Evolutionary conservation across 768 basidiomycete species (phyloP), one percentile per base, ranked within the genome.

Genomic region (Cystofilobasidium bisporidii): DNA sequence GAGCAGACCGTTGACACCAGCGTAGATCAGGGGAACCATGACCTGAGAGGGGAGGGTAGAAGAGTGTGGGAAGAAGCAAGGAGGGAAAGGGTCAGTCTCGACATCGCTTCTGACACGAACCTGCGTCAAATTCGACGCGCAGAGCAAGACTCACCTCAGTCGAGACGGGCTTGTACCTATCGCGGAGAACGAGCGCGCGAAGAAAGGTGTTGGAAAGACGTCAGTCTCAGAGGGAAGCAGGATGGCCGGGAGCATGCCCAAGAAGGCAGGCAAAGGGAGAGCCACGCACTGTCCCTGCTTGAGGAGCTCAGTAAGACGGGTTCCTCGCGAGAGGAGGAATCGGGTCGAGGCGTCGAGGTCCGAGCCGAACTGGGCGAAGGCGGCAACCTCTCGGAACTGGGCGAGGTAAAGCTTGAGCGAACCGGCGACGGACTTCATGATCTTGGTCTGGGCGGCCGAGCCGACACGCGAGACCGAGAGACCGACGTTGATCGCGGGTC

Each of bases 391-490:
- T 87, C 96, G 93, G 83, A 98, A 99, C 79, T 99, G 96, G 36
- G 96, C 96, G 72, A 99, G 90, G 86, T 99, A 99, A 57, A 99
- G 86, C 82, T 69, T 69, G 63, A 62, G 64, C 64, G 96, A 98
- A 84, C 96, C 96, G 75, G 96, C 96, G 75, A 98, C 98, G 83
- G 97, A 93, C 88, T 97, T 99, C 96, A 99, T 98, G 81, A 98
- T 91, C 78, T 80, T 97, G 93, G 94, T 97, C 82, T 99, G 96
- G 76, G 96, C 96, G 76, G 96, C 94, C 56, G 94, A 98, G 76
- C 96, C 96, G 82, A 99, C 96, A 85, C 96, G 96, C 71, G 96
- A 99, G 73, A 56, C 53, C 69, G 96, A 99, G 71, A 98, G 91
- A 93, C 96, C 96, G 83, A 99, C 96, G 82, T 98, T 98, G 80